Evolutionary conservation across 192 early-diverging fungal species (phyloP).

Genomic region (Coemansia reversa): DNA sequence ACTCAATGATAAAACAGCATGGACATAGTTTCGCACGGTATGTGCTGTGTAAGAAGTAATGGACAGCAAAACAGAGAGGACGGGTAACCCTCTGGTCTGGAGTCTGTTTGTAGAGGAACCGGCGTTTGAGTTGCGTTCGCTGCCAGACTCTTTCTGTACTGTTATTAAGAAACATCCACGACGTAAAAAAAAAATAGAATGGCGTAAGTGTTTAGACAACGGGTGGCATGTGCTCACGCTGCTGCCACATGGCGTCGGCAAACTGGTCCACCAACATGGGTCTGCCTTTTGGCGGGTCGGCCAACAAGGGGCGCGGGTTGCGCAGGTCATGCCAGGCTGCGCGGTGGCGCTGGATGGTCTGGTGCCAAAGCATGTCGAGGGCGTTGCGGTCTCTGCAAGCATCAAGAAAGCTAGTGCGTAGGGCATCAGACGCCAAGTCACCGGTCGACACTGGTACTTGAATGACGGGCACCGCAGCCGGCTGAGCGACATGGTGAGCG

Average conservation of each 20-base stretch:
- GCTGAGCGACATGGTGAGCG: not conserved
- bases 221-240: slow-evolving; percentile 2
- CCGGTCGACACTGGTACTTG: not conserved
- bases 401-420: slow-evolving; percentile 62
- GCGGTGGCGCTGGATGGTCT: slow-evolving; percentile 42
- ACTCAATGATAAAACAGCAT: not conserved
- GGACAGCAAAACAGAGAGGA: no score
- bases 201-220: slow-evolving; percentile 1
- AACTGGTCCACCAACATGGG: slow-evolving; percentile 47
- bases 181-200: no score
- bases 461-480: not conserved
- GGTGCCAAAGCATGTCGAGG: slow-evolving; percentile 68
- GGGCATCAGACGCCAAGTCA: slow-evolving; percentile 58
- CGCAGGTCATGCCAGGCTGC: slow-evolving; percentile 26
- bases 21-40: not conserved
- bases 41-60: not conserved
- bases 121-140: not conserved
- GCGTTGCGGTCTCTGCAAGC: slow-evolving; percentile 60
- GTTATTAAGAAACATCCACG: not conserved
- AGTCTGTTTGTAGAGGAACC: not conserved
- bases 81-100: no score
- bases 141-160: not conserved
- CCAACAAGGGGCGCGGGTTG: not conserved
- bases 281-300: slow-evolving; percentile 21
- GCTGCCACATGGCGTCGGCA: slow-evolving; percentile 43